phyloP scores from a whole-genome alignment of 2,329 filamentous ascomycete genomes.

The Taxawa tesnikishii region DNA sequence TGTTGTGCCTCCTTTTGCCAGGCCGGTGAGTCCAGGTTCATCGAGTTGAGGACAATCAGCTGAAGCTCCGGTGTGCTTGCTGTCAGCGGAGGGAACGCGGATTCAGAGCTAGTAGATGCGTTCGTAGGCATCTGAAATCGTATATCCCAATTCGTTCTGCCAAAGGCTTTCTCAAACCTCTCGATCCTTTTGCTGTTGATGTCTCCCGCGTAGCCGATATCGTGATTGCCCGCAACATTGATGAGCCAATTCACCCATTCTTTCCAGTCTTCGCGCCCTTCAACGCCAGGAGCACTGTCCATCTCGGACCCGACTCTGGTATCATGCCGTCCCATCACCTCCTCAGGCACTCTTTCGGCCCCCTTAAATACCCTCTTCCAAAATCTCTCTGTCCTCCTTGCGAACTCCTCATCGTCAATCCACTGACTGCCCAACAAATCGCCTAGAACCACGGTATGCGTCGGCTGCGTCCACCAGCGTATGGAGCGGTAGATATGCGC shows the following conservation, averaged over 20 bases:
- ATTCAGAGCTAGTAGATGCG: not conserved
- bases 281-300: not conserved
- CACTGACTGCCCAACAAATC: conserved; percentile 92
- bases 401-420: conserved; percentile 79
- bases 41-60: conserved; percentile 76
- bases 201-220: conserved; percentile 92
- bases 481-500: conserved; percentile 81
- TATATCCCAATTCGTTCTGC: conserved; percentile 82
- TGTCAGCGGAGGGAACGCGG: conserved; percentile 18
- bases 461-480: conserved; percentile 73
- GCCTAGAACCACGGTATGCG: conserved; percentile 78
- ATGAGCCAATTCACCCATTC: conserved; percentile 68
- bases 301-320: conserved; percentile 1
- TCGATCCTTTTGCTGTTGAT: conserved; percentile 61
- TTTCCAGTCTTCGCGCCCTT: not conserved
- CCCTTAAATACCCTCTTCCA: conserved; percentile 72
- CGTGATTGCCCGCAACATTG: conserved; percentile 89
- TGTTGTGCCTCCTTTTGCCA: conserved; percentile 54
- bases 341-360: conserved; percentile 15
- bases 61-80: conserved; percentile 56
- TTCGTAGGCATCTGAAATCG: conserved; percentile 38
- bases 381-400: conserved; percentile 56
- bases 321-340: too few relatives aligned
- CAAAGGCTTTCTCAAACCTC: conserved; percentile 76
- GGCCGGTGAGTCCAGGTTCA: conserved; percentile 85